Percentiles rank a stretch among this genome's conserved stretches.
Conservation (phyloP, 2,329 filamentous ascomycete genomes). For the Colletotrichum noveboracense region DNA sequence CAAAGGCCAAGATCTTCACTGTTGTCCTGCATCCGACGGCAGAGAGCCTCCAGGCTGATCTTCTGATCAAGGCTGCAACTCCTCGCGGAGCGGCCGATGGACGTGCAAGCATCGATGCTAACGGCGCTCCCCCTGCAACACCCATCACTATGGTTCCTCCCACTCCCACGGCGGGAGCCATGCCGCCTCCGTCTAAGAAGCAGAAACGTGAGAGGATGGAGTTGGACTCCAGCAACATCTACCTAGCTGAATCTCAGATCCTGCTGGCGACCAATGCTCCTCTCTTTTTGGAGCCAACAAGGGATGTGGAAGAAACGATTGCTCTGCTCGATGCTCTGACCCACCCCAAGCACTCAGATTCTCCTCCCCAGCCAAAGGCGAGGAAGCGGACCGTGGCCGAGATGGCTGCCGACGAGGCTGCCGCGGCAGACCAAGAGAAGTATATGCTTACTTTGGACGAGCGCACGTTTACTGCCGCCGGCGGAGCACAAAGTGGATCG, state of each 20-base stretch:
- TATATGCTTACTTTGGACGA: slow-evolving; percentile 95
- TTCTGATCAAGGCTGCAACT: slow-evolving; percentile 77
- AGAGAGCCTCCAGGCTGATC: slow-evolving; percentile 75
- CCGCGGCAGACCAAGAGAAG: slow-evolving; percentile 85
- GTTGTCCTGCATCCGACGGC: slow-evolving; percentile 86
- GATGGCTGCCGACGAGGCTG: slow-evolving; percentile 91
- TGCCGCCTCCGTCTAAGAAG: slow-evolving; percentile 68
- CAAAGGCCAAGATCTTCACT: slow-evolving; percentile 73
- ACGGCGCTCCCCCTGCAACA: slow-evolving; percentile 68
- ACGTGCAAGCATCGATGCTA: slow-evolving; percentile 31
- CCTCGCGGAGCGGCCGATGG: slow-evolving; percentile 54
- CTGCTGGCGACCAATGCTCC: slow-evolving; percentile 76
- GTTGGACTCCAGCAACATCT: slow-evolving; percentile 74
- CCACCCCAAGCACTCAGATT: slow-evolving; percentile 78
- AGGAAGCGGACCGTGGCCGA: slow-evolving; percentile 94
- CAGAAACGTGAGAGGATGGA: slow-evolving; percentile 76
- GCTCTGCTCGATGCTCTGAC: slow-evolving; percentile 73
- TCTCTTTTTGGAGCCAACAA: slow-evolving; percentile 79
- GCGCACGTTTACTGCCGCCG: slow-evolving; percentile 67
- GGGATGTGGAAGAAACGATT: slow-evolving; percentile 71
- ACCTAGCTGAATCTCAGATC: slow-evolving; percentile 78
- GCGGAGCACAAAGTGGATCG: slow-evolving; percentile 60
- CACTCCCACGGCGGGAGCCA: slow-evolving; percentile 64
- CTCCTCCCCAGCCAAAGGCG: slow-evolving; percentile 83
- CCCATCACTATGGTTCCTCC: slow-evolving; percentile 64